A percentile compares a stretch with the other conserved stretches of the same genome.
These are phyloP conservation scores for Histomonas meleagridis DNA, from an alignment of 208 protist genomes.

Conservation along the genomic window DNA sequence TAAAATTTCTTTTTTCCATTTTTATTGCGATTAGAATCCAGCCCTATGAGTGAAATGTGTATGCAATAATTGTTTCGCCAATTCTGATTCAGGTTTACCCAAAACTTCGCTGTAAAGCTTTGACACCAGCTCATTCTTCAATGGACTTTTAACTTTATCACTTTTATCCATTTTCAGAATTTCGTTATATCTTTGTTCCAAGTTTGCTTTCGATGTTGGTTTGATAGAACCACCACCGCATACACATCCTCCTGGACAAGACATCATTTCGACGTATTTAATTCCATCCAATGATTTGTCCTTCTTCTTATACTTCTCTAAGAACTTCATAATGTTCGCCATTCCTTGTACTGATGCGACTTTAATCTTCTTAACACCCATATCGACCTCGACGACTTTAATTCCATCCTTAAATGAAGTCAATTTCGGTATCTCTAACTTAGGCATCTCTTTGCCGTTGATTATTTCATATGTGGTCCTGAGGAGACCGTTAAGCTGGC, in stretches of 20 bases:
- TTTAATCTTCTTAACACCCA: background rate
- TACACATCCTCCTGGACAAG: constrained; percentile 10
- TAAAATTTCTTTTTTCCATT: too few relatives aligned
- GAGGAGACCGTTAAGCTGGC: too few relatives aligned
- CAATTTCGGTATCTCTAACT: too few relatives aligned
- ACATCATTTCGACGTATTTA: background rate
- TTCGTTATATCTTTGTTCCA: background rate
- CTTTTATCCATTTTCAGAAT: background rate
- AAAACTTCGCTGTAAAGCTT: background rate
- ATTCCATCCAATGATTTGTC: background rate
- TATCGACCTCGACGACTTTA: background rate
- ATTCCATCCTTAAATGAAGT: too few relatives aligned
- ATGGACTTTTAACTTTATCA: background rate
- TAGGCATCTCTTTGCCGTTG: too few relatives aligned
- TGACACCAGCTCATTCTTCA: background rate
- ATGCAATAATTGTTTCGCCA: background rate
- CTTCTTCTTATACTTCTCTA: background rate
- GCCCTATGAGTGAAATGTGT: background rate
- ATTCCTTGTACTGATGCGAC: background rate
- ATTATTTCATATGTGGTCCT: too few relatives aligned
- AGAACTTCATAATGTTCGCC: background rate
- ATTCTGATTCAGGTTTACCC: background rate
- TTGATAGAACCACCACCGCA: background rate
- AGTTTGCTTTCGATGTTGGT: background rate
- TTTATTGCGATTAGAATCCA: background rate